Percentiles rank a stretch among this genome's conserved stretches.
phyloP scores from a whole-genome alignment of 768 basidiomycete genomes.

The Tylopilus sp. region DNA sequence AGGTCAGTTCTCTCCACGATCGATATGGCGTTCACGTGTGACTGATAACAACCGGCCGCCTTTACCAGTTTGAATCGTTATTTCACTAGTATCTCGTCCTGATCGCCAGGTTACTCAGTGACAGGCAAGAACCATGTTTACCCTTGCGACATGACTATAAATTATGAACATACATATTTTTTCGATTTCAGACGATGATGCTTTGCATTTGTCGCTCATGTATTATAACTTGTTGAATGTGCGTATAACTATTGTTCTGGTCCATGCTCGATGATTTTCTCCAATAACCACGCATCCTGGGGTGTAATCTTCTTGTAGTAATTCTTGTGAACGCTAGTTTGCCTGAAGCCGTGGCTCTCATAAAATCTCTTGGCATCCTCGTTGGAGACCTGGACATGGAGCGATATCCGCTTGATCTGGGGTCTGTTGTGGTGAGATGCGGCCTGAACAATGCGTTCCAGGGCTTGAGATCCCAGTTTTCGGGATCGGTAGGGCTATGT shows the following conservation, averaged over 20 bases:
- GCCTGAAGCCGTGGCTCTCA: constrained; percentile 76
- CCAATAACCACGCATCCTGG: constrained; percentile 83
- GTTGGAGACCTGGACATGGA: constrained; percentile 89
- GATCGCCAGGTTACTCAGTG: constrained; percentile 14
- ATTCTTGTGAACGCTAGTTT: constrained; percentile 58
- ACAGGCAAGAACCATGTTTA: constrained; percentile 17
- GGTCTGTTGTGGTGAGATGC: constrained; percentile 57
- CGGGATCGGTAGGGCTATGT: constrained; percentile 80
- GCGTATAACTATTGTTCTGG: constrained; percentile 23
- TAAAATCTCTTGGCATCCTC: constrained; percentile 76
- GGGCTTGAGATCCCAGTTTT: constrained; percentile 66
- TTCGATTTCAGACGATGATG: background rate
- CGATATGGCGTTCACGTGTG: constrained; percentile 7
- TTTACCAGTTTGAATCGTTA: constrained; percentile 20
- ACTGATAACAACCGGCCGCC: constrained; percentile 21
- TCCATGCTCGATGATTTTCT: constrained; percentile 46
- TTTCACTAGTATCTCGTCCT: constrained; percentile 21
- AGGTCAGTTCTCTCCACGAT: constrained; percentile 13
- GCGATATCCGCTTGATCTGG: constrained; percentile 66
- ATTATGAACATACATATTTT: constrained; percentile 26
- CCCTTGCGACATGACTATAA: constrained; percentile 28
- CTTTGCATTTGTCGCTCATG: constrained; percentile 12
- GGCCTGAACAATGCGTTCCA: constrained; percentile 64
- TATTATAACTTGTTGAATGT: constrained; percentile 24
- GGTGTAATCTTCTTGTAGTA: constrained; percentile 92